These are phyloP conservation scores for Phytophthora sansomeana DNA, from an alignment of 352 stramenopile species.

Conservation along the genomic window DNA sequence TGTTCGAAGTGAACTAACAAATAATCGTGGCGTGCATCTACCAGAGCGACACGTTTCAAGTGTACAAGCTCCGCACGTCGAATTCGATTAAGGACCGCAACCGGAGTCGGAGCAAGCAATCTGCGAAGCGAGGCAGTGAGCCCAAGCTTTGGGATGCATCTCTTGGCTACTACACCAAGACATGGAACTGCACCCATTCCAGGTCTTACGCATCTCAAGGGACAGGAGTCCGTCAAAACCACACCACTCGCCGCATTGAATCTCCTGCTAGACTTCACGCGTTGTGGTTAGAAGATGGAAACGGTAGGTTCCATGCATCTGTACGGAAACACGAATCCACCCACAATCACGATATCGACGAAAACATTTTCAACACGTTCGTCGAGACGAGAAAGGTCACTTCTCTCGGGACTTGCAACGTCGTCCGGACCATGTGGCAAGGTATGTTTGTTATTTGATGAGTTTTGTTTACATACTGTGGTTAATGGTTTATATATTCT, in stretches of 20 bases:
- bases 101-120: not conserved
- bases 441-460: too few species aligned
- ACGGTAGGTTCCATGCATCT: not conserved
- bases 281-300: not conserved
- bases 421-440: not conserved
- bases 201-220: not conserved
- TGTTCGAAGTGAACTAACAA: too few species aligned
- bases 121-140: not conserved
- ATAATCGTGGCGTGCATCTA: too few species aligned
- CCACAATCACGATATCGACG: conserved; percentile 6
- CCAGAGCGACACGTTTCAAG: too few species aligned
- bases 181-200: not conserved
- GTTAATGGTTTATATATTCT: not conserved
- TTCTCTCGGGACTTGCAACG: not conserved
- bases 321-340: not conserved
- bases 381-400: not conserved
- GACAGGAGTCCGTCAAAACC: not conserved
- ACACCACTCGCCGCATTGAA: not conserved
- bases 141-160: not conserved
- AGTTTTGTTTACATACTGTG: too few species aligned
- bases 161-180: too few species aligned
- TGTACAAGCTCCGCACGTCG: too few species aligned
- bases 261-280: not conserved
- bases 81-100: not conserved
- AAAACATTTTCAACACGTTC: not conserved